A percentile compares a stretch with the other conserved stretches of the same genome.
Evolutionary conservation across 1,139 yeast genomes (phyloP).

Genomic region (Protomyces arabidopsidicola): DNA sequence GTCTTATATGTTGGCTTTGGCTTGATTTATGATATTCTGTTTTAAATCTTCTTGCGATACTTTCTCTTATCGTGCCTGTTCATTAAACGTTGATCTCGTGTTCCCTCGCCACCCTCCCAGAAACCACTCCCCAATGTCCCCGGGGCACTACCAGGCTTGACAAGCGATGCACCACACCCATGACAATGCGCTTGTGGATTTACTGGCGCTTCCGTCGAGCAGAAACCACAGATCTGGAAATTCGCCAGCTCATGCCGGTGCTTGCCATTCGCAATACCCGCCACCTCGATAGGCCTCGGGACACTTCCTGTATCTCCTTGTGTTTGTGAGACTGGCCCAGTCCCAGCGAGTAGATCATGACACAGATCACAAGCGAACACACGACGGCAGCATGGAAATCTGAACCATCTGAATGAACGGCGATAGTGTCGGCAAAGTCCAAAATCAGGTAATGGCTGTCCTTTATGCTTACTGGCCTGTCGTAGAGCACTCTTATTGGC

Average conservation of each 20-base stretch:
- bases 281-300: neutral
- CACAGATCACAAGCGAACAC: conserved; percentile 46
- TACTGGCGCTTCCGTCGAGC: conserved; percentile 46
- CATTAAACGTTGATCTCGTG: conserved; percentile 43
- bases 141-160: conserved; percentile 35
- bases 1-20: neutral
- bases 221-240: conserved; percentile 43
- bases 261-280: conserved; percentile 17
- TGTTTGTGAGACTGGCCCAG: neutral
- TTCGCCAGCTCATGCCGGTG: conserved; percentile 43
- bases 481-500: neutral
- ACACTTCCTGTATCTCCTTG: neutral
- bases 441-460: conserved; percentile 42
- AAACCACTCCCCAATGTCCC: conserved; percentile 36
- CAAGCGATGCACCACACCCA: conserved; percentile 32
- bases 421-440: conserved; percentile 45
- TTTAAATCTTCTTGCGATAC: conserved; percentile 37
- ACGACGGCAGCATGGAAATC: conserved; percentile 45
- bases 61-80: conserved; percentile 45
- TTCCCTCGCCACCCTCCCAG: conserved; percentile 48
- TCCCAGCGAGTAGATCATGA: conserved; percentile 41
- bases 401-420: conserved; percentile 45
- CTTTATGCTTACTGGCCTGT: conserved; percentile 33
- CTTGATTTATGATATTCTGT: neutral
- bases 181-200: neutral